These are phyloP conservation scores for Pleurotus tuber-regium DNA, from an alignment of 768 basidiomycete species.

Conservation along the genomic window DNA sequence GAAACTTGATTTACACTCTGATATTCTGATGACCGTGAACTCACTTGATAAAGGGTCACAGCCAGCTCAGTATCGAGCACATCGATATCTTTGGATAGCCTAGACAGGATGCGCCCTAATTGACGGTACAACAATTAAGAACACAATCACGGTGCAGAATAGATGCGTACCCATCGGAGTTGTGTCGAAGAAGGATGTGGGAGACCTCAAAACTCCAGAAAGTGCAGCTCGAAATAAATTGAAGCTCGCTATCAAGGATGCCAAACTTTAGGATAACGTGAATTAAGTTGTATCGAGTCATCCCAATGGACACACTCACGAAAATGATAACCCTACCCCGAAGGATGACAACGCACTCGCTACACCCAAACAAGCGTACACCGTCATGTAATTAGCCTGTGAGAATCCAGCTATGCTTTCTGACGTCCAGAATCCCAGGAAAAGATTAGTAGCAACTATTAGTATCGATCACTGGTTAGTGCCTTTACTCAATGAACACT, in stretches of 20 bases:
- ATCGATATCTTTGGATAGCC: slow-evolving; percentile 61
- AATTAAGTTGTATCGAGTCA: not conserved
- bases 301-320: slow-evolving; percentile 31
- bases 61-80: slow-evolving; percentile 49
- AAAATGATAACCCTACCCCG: slow-evolving; percentile 43
- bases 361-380: slow-evolving; percentile 45
- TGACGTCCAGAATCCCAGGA: slow-evolving; percentile 75
- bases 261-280: slow-evolving; percentile 23
- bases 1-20: slow-evolving; percentile 30
- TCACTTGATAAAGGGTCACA: slow-evolving; percentile 43
- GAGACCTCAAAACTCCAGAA: slow-evolving; percentile 53
- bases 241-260: slow-evolving; percentile 39
- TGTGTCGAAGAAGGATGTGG: slow-evolving; percentile 68
- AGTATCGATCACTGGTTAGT: no score
- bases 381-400: slow-evolving; percentile 67
- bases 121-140: no score
- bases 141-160: no score
- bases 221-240: slow-evolving; percentile 57
- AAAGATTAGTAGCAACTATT: slow-evolving; percentile 62
- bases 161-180: slow-evolving; percentile 54
- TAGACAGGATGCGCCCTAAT: slow-evolving; percentile 53
- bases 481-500: no score
- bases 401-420: slow-evolving; percentile 49
- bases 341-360: slow-evolving; percentile 52
- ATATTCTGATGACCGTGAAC: slow-evolving; percentile 26